Percentiles rank a stretch among this genome's conserved stretches.
phyloP scores from a whole-genome alignment of 148 eudicot species.

The Fagopyrum tataricum region DNA sequence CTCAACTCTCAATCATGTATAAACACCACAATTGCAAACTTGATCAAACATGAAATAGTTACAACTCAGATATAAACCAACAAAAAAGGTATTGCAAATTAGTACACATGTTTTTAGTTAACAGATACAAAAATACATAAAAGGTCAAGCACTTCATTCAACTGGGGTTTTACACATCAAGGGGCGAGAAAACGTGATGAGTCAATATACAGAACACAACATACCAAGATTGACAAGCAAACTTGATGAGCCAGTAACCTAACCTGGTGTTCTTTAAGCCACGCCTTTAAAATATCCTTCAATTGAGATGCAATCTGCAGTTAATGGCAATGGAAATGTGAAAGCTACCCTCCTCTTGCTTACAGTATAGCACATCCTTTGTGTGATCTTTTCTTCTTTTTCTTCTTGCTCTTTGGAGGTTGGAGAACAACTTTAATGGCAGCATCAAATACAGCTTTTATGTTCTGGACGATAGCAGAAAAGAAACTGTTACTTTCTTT shows the following conservation, averaged over 20 bases:
- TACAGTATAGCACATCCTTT: conserved; percentile 66
- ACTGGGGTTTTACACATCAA: not conserved
- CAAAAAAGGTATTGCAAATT: not conserved
- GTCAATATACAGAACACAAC: conserved; percentile 1
- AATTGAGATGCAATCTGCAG: not conserved
- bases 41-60: not conserved
- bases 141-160: not conserved
- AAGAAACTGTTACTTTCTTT: not conserved
- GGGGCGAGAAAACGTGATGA: not conserved
- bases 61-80: not conserved
- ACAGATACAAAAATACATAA: not conserved
- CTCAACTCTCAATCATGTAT: not conserved
- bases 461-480: conserved; percentile 46
- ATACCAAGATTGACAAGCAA: not conserved
- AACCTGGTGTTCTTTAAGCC: not conserved
- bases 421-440: conserved; percentile 86
- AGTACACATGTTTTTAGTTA: not conserved
- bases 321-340: not conserved
- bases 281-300: not conserved
- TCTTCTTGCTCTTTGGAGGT: conserved; percentile 83
- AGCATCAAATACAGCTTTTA: conserved; percentile 84
- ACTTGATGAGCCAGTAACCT: not conserved
- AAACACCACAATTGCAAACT: not conserved
- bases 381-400: conserved; percentile 78
- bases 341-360: conserved; percentile 12